Base-by-base conservation (phyloP, 805 yeast species). In the Hanseniaspora guilliermondii region DNA sequence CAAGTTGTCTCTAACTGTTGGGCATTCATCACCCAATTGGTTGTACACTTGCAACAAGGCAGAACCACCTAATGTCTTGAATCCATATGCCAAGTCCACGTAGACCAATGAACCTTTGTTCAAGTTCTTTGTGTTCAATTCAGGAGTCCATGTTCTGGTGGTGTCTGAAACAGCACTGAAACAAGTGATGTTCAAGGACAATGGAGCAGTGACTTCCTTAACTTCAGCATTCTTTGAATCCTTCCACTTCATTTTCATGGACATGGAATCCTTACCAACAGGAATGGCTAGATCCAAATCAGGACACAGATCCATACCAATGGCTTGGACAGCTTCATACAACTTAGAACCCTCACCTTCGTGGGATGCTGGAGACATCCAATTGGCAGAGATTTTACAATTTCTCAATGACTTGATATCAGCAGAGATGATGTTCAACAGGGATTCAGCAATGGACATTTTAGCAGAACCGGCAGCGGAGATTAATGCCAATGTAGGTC, bases 181-280 rank as follows among this genome's bases (percentile, higher is more conserved):
- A 0, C 97, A 93, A 22, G 98, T 89, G 61, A 91, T 76, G 47
- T 86, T 84, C 62, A 91, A 78, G 12, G 97, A 84, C 65, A 93
- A 73, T 47, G 99, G 99, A n/a, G 97, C 87, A 58, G 93, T 82
- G 42, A 93, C 97, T 69, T 87, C 95, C 63, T 83, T 86, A n/a
- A 3, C 19, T 21, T 44, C 37, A 9, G 11, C 6, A 16, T n/a
- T 22, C 3, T 4, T 17, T 12, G 45, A 24, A 53, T 81, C 79
- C 49, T 77, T 86, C 99, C 99, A 93, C 64, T 84, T 83, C 97
- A 93, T 93, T 73, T 88, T 87, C 98, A 93, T 91, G 22, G 97
- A 88, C 96, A 93, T 88, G 36, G 97, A 88, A 69, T 93, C 99
- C 72, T 93, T 93, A 61, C 99, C 99, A 37, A 93, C 99, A 14